A percentile compares a stretch with the other conserved stretches of the same genome.
Evolutionary conservation across 2,329 filamentous ascomycete genomes (phyloP).

Genomic region (Colletotrichum falcatum): DNA sequence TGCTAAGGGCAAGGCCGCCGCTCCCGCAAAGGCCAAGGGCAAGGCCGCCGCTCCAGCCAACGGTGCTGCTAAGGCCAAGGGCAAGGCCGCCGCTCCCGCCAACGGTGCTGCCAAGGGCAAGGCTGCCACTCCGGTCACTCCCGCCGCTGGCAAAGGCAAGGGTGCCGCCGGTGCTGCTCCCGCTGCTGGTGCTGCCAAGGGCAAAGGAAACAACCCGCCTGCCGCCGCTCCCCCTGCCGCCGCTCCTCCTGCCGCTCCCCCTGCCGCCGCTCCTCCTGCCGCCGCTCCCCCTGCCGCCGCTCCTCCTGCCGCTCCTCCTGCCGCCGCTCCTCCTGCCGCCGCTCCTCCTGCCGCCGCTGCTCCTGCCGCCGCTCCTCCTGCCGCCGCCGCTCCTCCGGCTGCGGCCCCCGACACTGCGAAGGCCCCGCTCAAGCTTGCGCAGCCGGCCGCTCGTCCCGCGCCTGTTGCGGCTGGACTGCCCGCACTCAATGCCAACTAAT

Average conservation of each 20-base stretch:
- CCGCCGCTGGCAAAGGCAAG: constrained; percentile 18
- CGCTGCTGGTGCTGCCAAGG: constrained; percentile 21
- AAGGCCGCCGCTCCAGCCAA: constrained; percentile 1
- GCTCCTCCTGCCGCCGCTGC: no score
- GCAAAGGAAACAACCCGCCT: constrained; percentile 25
- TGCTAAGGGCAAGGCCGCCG: constrained; percentile 22
- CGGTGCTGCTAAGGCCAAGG: constrained; percentile 27
- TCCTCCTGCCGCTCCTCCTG: constrained; percentile 1
- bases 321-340: neutral
- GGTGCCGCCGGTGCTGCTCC: constrained; percentile 4
- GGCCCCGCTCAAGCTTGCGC: neutral
- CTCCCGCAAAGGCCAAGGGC: constrained; percentile 15
- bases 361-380: neutral
- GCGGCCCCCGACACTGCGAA: constrained; percentile 17
- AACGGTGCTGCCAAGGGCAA: constrained; percentile 29
- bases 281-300: neutral
- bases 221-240: constrained; percentile 8
- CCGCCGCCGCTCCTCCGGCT: constrained; percentile 11
- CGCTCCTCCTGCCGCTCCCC: constrained; percentile 14
- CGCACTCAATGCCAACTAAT: constrained; percentile 12
- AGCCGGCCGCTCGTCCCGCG: constrained; percentile 26
- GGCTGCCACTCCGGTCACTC: constrained; percentile 12
- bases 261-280: constrained; percentile 21
- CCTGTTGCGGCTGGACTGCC: constrained; percentile 32
- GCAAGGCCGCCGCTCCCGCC: neutral